Conservation (phyloP, 345 rosid species). For the Salix purpurea region DNA sequence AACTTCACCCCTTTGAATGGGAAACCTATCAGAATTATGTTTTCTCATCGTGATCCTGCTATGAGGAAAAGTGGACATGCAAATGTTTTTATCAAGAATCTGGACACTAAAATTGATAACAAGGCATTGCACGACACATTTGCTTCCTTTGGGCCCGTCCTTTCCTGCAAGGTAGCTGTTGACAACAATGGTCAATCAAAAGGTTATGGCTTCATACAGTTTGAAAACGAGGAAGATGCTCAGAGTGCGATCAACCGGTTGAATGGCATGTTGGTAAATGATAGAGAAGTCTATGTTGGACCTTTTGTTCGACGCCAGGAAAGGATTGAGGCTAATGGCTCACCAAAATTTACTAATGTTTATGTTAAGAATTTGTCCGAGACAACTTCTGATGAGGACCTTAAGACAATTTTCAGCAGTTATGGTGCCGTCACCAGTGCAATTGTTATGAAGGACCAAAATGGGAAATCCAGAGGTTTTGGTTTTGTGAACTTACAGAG, state of each 20-base stretch:
- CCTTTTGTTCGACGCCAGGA: conserved; percentile 52
- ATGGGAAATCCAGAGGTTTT: conserved; percentile 62
- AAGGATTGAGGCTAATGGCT: conserved; percentile 26
- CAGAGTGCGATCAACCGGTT: conserved; percentile 45
- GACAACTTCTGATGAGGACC: conserved; percentile 51
- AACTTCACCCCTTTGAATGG: conserved; percentile 58
- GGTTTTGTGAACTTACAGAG: conserved; percentile 71
- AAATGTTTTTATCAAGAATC: conserved; percentile 71
- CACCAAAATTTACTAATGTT: conserved; percentile 53
- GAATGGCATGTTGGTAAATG: conserved; percentile 66
- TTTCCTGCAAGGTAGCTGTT: conserved; percentile 63
- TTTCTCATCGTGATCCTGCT: conserved; percentile 66
- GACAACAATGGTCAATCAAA: conserved; percentile 44
- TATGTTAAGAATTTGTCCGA: conserved; percentile 65
- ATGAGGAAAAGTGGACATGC: conserved; percentile 56
- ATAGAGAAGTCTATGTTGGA: conserved; percentile 58
- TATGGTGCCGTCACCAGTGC: conserved; percentile 61
- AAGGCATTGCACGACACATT: conserved; percentile 55
- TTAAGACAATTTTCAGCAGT: conserved; percentile 45
- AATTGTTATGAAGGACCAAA: conserved; percentile 50
- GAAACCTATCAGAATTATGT: conserved; percentile 66
- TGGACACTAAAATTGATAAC: conserved; percentile 52
- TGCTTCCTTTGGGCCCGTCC: conserved; percentile 47
- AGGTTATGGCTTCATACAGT: conserved; percentile 73
- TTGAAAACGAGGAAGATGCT: conserved; percentile 57